A percentile compares a stretch with the other conserved stretches of the same genome.
Conservation (phyloP, 176 grass and related monocot genomes). For the Eragrostis nindensis region DNA sequence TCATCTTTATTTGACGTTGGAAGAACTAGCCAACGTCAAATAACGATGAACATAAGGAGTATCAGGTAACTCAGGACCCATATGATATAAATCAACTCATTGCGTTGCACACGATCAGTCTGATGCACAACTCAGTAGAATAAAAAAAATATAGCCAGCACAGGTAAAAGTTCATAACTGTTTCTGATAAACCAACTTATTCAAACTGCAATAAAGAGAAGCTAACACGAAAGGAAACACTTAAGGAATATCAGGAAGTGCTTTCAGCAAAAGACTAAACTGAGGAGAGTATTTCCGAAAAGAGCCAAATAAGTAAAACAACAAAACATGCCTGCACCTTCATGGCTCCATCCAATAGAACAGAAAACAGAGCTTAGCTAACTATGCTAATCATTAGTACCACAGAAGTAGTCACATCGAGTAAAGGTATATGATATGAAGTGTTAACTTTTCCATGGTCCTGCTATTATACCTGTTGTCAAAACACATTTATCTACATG, state of each 20-base stretch:
- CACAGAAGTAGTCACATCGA: background rate
- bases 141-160: background rate
- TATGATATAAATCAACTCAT: background rate
- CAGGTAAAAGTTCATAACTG: background rate
- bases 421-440: background rate
- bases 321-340: background rate
- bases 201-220: background rate
- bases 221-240: background rate
- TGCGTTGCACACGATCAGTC: background rate
- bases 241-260: background rate
- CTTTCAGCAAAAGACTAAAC: background rate
- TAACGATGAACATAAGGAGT: too few relatives aligned
- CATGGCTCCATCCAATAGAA: background rate
- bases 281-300: background rate
- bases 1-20: too few relatives aligned
- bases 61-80: background rate
- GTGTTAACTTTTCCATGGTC: conserved; percentile 1
- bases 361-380: conserved; percentile 6
- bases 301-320: background rate
- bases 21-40: too few relatives aligned
- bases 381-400: conserved; percentile 4
- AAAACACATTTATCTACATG: background rate
- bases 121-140: background rate
- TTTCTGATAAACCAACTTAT: background rate
- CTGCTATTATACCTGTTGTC: conserved; percentile 12